Percentiles rank a stretch among this genome's conserved stretches.
Conservation (phyloP, 2,329 filamentous ascomycete genomes). For the Colletotrichum brevisporum region DNA sequence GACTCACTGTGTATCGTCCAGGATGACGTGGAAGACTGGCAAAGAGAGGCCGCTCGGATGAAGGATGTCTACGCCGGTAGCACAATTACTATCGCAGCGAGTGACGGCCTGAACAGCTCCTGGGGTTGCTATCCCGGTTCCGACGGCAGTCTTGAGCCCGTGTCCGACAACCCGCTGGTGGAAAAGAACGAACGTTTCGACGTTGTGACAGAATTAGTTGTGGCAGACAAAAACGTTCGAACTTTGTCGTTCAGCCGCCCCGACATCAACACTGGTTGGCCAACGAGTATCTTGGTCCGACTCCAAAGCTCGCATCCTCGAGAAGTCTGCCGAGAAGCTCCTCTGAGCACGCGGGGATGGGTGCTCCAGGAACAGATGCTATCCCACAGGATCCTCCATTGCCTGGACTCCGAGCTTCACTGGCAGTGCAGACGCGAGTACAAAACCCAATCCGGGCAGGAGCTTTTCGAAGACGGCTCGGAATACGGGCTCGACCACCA, state of each 20-base stretch:
- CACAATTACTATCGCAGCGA: neutral
- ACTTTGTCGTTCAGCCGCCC: neutral
- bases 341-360: constrained; percentile 17
- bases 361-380: constrained; percentile 11
- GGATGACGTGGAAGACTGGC: constrained; percentile 19
- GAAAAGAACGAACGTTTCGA: neutral
- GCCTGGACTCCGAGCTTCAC: constrained; percentile 6
- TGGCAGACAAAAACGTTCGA: neutral
- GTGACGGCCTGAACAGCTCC: neutral
- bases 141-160: neutral
- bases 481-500: neutral
- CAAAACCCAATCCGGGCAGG: constrained; percentile 11
- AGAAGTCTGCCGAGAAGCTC: neutral
- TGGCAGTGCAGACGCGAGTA: constrained; percentile 9
- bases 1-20: constrained; percentile 20
- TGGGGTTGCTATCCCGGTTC: neutral
- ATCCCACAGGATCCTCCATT: neutral
- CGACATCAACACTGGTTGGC: fast-evolving
- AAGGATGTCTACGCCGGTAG: constrained; percentile 5
- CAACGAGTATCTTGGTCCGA: neutral
- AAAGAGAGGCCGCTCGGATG: constrained; percentile 16
- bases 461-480: neutral
- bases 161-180: too few relatives aligned
- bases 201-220: neutral
- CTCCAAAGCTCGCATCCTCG: neutral